Percentiles rank a stretch among this genome's conserved stretches.
Conservation (phyloP, 2,329 filamentous ascomycete species). For the Scedosporium aurantiacum region DNA sequence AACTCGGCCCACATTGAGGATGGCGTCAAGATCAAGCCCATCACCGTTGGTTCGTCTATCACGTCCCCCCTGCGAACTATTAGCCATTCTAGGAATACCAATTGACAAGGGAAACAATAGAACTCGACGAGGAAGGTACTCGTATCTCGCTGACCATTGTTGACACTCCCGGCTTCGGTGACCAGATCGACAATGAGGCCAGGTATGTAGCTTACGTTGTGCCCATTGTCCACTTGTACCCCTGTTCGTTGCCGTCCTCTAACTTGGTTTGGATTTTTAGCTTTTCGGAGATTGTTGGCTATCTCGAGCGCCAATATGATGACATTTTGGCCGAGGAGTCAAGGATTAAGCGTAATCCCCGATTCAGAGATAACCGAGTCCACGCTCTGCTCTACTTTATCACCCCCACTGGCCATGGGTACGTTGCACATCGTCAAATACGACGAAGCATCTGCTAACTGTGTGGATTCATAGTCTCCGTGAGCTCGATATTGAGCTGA, state of each 20-base stretch:
- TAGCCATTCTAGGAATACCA: background rate
- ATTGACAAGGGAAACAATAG: conserved; percentile 53
- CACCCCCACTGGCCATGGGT: conserved; percentile 93
- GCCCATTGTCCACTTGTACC: background rate
- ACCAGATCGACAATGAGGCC: conserved; percentile 98
- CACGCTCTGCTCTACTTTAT: conserved; percentile 99
- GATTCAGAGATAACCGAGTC: conserved; percentile 98
- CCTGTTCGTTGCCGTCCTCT: background rate
- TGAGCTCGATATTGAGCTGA: conserved; percentile 97
- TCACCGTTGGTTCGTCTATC: conserved; percentile 68
- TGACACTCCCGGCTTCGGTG: conserved; percentile 95
- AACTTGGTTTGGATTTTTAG: conserved; percentile 30
- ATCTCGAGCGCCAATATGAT: conserved; percentile 98
- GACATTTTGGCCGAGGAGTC: conserved; percentile 98
- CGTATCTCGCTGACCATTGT: conserved; percentile 97
- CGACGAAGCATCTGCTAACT: conserved; percentile 10
- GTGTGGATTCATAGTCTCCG: conserved; percentile 54
- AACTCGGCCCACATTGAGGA: conserved; percentile 85
- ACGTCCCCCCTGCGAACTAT: background rate
- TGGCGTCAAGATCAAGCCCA: conserved; percentile 95
- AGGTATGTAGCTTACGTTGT: conserved; percentile 45
- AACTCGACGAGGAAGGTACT: conserved; percentile 95
- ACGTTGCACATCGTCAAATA: conserved; percentile 20
- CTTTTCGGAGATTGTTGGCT: conserved; percentile 95
- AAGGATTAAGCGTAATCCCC: conserved; percentile 99